Base-by-base conservation (phyloP, 169 alveolate genomes). In the Babesia caballi region DNA sequence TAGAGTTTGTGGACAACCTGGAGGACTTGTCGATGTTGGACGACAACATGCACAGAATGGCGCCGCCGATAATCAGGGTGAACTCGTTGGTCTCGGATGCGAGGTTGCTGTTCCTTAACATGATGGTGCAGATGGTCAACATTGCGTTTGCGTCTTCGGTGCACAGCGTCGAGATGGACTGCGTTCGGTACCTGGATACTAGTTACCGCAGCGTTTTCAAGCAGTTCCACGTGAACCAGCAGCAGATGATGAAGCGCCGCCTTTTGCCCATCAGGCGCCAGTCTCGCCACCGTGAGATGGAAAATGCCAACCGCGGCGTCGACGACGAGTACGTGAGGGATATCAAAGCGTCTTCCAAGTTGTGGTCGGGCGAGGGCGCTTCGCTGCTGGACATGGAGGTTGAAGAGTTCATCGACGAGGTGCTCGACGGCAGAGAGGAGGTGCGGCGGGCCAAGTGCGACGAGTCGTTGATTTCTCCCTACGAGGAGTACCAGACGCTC, bases 391-490 rank as follows among this genome's bases (percentile, higher is more conserved):
- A 49, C 27, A 44, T 78, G 58, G 69, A 66, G 52, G 60, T 68
- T 11, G 78, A 78, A 32, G 83, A 78, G 38, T 78, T 78, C 49
- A 63, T 78, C 17, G 68, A 67, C 52, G 87, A 78, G 66, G 76
- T 78, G 27, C 63, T 78, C 28, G 67, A 59, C 54, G 74, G 87
- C 15, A 41, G 87, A 0, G 38, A 40, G n/a, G 49, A 78, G 61
- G 33, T 68, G 28, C 49, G 52, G 17, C 23, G 28, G 25, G n/a
- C 15, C 25, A 40, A 66, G 3, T 38, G 42, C 25, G 75, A 78
- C 11, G 77, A 23, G 23, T 36, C 57, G 15, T 54, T 65, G 14
- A 53, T 57, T 61, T 68, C 68, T 51, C 74, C 63, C 14, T 78
- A 44, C 57, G 87, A 78, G 56, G 82, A 63, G 27, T 63, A 60